phyloP scores from a whole-genome alignment of 2,329 filamentous ascomycete species.

The Talaromyces pinophilus region DNA sequence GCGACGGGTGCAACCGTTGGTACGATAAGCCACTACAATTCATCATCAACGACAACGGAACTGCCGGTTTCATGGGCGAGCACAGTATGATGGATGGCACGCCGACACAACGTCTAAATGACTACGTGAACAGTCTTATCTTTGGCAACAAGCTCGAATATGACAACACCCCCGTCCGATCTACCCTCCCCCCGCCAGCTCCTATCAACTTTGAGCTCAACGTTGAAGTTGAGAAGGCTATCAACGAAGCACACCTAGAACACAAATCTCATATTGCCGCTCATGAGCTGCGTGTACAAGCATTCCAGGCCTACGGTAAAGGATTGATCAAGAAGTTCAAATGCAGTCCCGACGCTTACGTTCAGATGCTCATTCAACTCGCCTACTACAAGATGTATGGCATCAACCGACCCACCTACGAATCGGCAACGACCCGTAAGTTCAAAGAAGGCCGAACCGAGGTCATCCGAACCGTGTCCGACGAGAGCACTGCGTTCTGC shows the following conservation, averaged over 20 bases:
- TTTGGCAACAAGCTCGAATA: slow-evolving; percentile 94
- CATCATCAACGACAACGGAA: slow-evolving; percentile 97
- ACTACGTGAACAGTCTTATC: slow-evolving; percentile 88
- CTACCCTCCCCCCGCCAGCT: slow-evolving; percentile 77
- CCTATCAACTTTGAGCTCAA: slow-evolving; percentile 77
- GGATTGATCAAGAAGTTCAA: slow-evolving; percentile 99
- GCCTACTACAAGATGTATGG: slow-evolving; percentile 99
- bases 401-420: slow-evolving; percentile 95
- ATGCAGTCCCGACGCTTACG: slow-evolving; percentile 94
- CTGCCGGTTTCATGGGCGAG: slow-evolving; percentile 95
- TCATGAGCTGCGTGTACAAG: slow-evolving; percentile 90
- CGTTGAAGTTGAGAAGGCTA: slow-evolving; percentile 71
- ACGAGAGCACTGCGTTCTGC: slow-evolving; percentile 90
- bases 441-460: slow-evolving; percentile 97
- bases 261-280: slow-evolving; percentile 79
- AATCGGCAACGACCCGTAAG: slow-evolving; percentile 89
- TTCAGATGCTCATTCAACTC: slow-evolving; percentile 97
- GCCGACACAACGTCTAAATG: slow-evolving; percentile 91
- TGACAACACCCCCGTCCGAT: slow-evolving; percentile 73
- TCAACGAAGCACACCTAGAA: slow-evolving; percentile 74
- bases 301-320: slow-evolving; percentile 97
- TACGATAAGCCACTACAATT: slow-evolving; percentile 98
- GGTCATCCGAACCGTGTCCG: slow-evolving; percentile 88
- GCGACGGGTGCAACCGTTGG: slow-evolving; percentile 93
- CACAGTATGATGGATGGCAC: slow-evolving; percentile 99